A percentile compares a stretch with the other conserved stretches of the same genome.
Evolutionary conservation across 2,329 filamentous ascomycete genomes (phyloP).

Genomic region (Penicillium italicum): DNA sequence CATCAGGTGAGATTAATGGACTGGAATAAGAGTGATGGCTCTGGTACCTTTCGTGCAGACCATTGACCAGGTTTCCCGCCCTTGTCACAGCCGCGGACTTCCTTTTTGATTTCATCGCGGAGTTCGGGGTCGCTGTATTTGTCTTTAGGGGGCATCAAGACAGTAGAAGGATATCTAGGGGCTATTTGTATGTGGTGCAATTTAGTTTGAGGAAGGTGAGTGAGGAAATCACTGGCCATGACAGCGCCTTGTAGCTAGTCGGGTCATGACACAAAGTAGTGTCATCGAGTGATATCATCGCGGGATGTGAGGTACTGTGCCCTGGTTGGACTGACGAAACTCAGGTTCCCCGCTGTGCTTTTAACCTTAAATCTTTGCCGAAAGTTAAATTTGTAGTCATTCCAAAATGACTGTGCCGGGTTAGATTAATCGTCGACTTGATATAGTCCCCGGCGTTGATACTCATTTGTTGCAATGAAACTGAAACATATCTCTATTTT

Average conservation of each 20-base stretch:
- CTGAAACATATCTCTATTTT: too few species aligned
- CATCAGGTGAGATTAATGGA: not conserved
- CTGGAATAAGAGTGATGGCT: not conserved
- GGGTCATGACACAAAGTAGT: not conserved
- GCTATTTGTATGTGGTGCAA: not conserved
- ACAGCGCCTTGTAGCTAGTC: not conserved
- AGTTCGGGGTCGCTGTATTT: slow-evolving; percentile 49
- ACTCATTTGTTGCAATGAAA: not conserved
- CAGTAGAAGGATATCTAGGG: too few species aligned
- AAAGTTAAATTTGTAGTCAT: not conserved
- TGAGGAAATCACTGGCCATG: not conserved
- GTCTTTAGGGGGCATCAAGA: slow-evolving; percentile 46
- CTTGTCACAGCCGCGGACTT: slow-evolving; percentile 46
- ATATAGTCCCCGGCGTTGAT: not conserved
- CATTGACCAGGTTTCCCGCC: slow-evolving; percentile 49
- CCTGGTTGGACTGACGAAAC: not conserved
- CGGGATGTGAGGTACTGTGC: not conserved
- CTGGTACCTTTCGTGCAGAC: slow-evolving; percentile 46
- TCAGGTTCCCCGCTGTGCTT: not conserved
- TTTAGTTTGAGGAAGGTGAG: not conserved
- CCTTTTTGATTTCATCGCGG: slow-evolving; percentile 47
- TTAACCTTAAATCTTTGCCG: not conserved
- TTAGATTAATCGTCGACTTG: not conserved
- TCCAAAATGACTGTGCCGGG: too few species aligned
- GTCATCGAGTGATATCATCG: not conserved